Evolutionary conservation across 2,329 filamentous ascomycete genomes (phyloP).

Genomic region (Colletotrichum trifolii): DNA sequence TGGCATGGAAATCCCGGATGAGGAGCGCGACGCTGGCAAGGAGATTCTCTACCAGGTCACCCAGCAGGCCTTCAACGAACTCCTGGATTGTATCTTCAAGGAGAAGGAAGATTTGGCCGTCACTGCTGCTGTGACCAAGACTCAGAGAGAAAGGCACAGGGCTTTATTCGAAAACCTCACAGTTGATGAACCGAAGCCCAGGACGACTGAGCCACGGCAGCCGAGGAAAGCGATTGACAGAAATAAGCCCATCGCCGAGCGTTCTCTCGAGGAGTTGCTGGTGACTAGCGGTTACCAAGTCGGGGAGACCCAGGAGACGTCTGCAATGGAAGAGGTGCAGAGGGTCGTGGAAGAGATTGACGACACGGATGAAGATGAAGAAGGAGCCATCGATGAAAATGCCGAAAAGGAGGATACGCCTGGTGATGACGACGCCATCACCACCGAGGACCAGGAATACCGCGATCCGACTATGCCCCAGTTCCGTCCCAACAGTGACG

Average conservation of each 20-base stretch:
- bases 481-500: slow-evolving; percentile 68
- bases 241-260: slow-evolving; percentile 42
- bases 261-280: slow-evolving; percentile 54
- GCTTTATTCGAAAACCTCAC: slow-evolving; percentile 55
- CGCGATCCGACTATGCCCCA: slow-evolving; percentile 76
- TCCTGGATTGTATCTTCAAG: slow-evolving; percentile 88
- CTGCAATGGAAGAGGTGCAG: slow-evolving; percentile 10
- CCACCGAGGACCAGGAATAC: slow-evolving; percentile 40
- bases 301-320: slow-evolving; percentile 36
- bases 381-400: slow-evolving; percentile 33
- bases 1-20: slow-evolving; percentile 81
- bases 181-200: slow-evolving; percentile 29
- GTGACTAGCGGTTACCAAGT: slow-evolving; percentile 58
- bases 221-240: slow-evolving; percentile 36
- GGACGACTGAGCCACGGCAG: slow-evolving; percentile 27
- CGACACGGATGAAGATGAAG: slow-evolving; percentile 34
- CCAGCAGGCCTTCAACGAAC: slow-evolving; percentile 92
- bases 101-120: slow-evolving; percentile 81
- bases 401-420: slow-evolving; percentile 33
- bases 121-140: slow-evolving; percentile 71
- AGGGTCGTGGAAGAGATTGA: slow-evolving; percentile 36
- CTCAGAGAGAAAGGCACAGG: slow-evolving; percentile 68
- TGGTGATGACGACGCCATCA: slow-evolving; percentile 37
- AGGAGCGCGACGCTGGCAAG: slow-evolving; percentile 84
- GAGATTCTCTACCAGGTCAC: slow-evolving; percentile 93